Base-by-base conservation (phyloP, 148 eudicot species). In the Rheum nobile region DNA sequence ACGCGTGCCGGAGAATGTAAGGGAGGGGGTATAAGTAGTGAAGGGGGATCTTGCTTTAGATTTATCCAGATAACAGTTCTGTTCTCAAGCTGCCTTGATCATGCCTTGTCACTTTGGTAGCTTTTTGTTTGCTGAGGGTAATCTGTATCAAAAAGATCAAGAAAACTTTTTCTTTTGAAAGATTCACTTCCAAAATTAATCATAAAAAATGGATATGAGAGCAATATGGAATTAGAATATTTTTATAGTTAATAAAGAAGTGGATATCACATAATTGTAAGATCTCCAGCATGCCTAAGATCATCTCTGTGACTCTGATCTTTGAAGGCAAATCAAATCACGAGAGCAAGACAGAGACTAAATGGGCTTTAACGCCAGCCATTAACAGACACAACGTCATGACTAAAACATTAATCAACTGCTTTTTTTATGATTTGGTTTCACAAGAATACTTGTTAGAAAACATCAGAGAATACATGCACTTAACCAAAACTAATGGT, bases 101-200 rank as follows among this genome's bases (percentile, higher is more conserved):
- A 79, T 32, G 63, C 52, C 72, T 54, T 78, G 70, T 75, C 67
- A 75, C 46, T 67, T 29, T 61, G 72, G 41, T 73, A 71, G 47
- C 72, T 74, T 79, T 77, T 86, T 74, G 75, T 74, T 17, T 85
- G 82, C 77, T 79, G n/a, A 44, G 83, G 80, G 63, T 90, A 85
- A 79, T 91, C 97, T 91, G 89, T 75, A 72, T 38, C 22, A 70
- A 74, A n/a, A 71, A 71, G 44, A 22, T 67, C 39, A 70, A 42
- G 34, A 29, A 41, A 38, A 21, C 70, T 54, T 43, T 21, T 28
- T 26, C 32, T 19, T 22, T 24, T 42, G 24, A n/a, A 74, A 32
- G 17, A 13, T n/a, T 4, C 57, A 52, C 19, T 10, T 4, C 43
- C 37, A 28, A 72, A 46, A 72, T 16, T 28, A 72, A 73, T 1